Base-by-base conservation (phyloP, 768 basidiomycete species). In the Suillus spraguei region DNA sequence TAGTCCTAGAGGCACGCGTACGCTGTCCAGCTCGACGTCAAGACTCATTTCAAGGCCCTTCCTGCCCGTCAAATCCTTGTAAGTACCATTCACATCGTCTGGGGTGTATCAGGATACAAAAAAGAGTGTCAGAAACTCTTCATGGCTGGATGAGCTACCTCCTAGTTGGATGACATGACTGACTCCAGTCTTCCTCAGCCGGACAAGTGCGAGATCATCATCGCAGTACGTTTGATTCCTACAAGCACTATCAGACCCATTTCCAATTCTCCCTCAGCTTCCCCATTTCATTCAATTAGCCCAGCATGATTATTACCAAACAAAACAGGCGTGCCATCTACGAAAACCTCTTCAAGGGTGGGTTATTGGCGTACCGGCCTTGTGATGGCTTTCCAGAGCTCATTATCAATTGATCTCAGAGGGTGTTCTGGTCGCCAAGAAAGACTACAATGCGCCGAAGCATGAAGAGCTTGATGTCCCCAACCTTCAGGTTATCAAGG, bases 331-430 rank as follows among this genome's bases (percentile, higher is more conserved):
- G 94, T 75, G 79, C 85, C 77, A 99, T 99, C 85, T 99, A 97
- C 85, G 96, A 99, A 83, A 92, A 91, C 85, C 95, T 99, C 86
- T 99, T 99, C 93, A 97, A 97, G 83, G 95, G 95, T 95, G 69
- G 68, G 89, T 79, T 39, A n/a, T 44, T 38, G 0, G 20, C 36
- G 3, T 13, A n/a, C 52, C 13, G 17, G 28, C 39, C 56, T 24
- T 58, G 56, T 24, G 10, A 58, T 58, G 24, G 56, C 24, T 28
- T 41, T 58, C 35, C 10, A 58, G 28, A 58, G 17, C 56, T 58
- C 17, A 58, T 20, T 58, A 58, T 58, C 38, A 28, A 13, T 58
- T 58, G 17, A 58, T 58, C 61, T 54, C 73, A 95, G 96, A 99
- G 91, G 97, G 97, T 74, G 97, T 99, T 66, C 83, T 98, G 71